Base-by-base conservation (phyloP, 768 basidiomycete genomes). In the Sarcomyxa edulis region DNA sequence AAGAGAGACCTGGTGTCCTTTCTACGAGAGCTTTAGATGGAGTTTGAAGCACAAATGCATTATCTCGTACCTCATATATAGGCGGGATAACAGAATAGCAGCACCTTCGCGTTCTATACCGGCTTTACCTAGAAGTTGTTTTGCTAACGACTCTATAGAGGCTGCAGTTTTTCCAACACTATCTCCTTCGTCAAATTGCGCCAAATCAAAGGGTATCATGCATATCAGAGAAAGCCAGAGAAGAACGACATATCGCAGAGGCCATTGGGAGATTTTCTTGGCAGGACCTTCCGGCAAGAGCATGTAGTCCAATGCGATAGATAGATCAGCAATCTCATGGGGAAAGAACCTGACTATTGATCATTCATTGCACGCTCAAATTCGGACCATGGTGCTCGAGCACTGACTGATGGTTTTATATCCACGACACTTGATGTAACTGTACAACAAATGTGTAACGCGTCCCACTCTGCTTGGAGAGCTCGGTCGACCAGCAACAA, bases 201-300 rank as follows among this genome's bases (percentile, higher is more conserved):
- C 72, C 26, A 99, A 66, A 53, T 89, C 82, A 58, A 99, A 99
- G 0, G 96, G 96, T 12, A 97, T 82, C 65, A 88, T 90, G 64
- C 87, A 85, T 33, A 96, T 84, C 16, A 99, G 74, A 15, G 89
- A 86, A n/a, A 98, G 71, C 95, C 95, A 98, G 8, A 96, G 68
- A 7, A 99, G 68, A 18, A 89, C 65, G 21, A 86, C 71, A 53
- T 94, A 92, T 43, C 91, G 82, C 36, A 91, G 57, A 16, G 84
- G 64, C 96, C 96, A 98, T 26, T 80, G 74, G 7, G 56, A 51
- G 1, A 56, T 47, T 33, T 61, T 58, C 40, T 68, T 55, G 10
- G 60, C 63, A 8, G 71, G 64, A 19, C 66, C 71, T 25, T 67
- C 61, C 14, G 64, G 65, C 24, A 66, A 50, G 23, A 67, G 62